These are phyloP conservation scores for Tulasnella sp. DNA, from an alignment of 768 basidiomycete genomes.

Conservation along the genomic window DNA sequence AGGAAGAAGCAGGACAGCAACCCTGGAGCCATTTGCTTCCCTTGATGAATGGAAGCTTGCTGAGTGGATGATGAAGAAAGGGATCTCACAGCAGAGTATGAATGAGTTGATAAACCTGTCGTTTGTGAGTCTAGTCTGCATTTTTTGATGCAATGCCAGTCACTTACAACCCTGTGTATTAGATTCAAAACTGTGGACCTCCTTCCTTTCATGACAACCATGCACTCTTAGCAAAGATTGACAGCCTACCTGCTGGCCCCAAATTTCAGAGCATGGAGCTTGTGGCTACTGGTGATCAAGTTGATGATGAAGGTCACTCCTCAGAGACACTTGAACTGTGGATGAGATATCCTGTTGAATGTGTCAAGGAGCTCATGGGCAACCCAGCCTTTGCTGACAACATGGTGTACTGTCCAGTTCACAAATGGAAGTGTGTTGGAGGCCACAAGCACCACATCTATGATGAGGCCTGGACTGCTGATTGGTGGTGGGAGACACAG, in stretches of 20 bases:
- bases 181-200: too few species aligned
- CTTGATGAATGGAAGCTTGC: slow-evolving; percentile 13
- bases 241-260: background rate
- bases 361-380: slow-evolving; percentile 24
- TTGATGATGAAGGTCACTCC: background rate
- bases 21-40: slow-evolving; percentile 2
- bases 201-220: slow-evolving; percentile 1
- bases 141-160: background rate
- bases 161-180: too few species aligned
- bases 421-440: slow-evolving; percentile 21
- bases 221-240: slow-evolving; percentile 1
- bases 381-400: slow-evolving; percentile 26
- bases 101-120: background rate
- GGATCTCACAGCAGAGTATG: background rate
- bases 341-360: slow-evolving; percentile 24
- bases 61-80: slow-evolving; percentile 6
- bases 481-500: slow-evolving; percentile 15
- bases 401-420: slow-evolving; percentile 27
- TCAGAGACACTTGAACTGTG: slow-evolving; percentile 23
- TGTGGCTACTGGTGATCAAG: background rate
- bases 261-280: background rate
- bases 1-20: background rate
- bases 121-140: background rate
- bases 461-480: slow-evolving; percentile 15
- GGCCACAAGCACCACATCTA: slow-evolving; percentile 23